Evolutionary conservation across 23 red algal genomes (phyloP).

Genomic region (Pyropia yezoensis): DNA sequence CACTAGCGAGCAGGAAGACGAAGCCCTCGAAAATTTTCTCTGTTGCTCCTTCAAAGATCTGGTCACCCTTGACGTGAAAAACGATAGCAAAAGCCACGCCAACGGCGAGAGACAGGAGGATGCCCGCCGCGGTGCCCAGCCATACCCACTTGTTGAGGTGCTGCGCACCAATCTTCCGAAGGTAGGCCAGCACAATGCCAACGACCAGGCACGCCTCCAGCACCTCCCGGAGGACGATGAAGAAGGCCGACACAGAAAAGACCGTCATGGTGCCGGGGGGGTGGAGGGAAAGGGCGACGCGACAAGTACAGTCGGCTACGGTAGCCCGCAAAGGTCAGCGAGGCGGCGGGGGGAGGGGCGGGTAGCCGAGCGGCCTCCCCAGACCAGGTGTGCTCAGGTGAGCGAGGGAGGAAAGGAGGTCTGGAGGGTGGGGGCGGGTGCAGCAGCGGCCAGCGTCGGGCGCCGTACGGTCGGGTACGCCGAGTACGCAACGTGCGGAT

Average conservation of each 20-base stretch:
- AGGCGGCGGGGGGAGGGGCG: too few species aligned
- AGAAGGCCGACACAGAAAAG: conserved; percentile 75
- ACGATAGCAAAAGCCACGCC: conserved; percentile 57
- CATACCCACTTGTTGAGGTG: conserved; percentile 60
- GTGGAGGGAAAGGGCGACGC: too few species aligned
- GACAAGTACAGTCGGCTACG: too few species aligned
- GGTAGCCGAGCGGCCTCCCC: too few species aligned
- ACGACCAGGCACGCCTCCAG: conserved; percentile 81
- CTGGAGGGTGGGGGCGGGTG: too few species aligned
- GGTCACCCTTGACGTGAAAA: conserved; percentile 30
- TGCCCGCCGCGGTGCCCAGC: conserved; percentile 47
- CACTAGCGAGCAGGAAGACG: conserved; percentile 49
- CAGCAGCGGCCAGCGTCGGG: too few species aligned
- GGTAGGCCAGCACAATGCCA: conserved; percentile 68
- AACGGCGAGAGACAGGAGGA: conserved; percentile 21
- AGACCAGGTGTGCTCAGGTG: too few species aligned
- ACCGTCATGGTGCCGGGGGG: conserved; percentile 15
- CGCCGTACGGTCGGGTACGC: too few species aligned
- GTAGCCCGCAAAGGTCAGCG: too few species aligned
- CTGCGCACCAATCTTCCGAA: conserved; percentile 44
- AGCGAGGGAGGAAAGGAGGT: too few species aligned
- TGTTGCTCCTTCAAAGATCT: conserved; percentile 28
- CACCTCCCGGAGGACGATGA: conserved; percentile 81
- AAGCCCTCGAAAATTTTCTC: conserved; percentile 75
- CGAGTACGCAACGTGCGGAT: too few species aligned